These are phyloP conservation scores for Sporothrix protearum DNA, from an alignment of 2,329 filamentous ascomycete genomes.

Conservation along the genomic window DNA sequence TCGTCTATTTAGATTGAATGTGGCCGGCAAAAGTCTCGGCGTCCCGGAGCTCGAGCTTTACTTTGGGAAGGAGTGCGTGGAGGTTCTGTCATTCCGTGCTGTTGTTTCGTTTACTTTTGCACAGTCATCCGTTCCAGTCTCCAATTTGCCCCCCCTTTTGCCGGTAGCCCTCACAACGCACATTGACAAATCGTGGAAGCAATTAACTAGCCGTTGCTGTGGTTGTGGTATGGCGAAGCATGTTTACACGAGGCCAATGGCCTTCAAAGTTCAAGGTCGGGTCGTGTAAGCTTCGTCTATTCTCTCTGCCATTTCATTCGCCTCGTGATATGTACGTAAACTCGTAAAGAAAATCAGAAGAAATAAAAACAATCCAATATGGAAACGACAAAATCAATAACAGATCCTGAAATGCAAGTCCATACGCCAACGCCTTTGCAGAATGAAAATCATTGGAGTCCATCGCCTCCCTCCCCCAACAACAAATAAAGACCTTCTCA, in stretches of 20 bases:
- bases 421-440: background rate
- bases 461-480: background rate
- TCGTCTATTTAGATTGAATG: background rate
- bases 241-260: background rate
- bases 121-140: background rate
- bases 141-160: conserved; percentile 8
- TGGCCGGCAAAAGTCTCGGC: conserved; percentile 11
- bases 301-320: background rate
- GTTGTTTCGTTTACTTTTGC: conserved; percentile 1
- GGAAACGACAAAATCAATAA: background rate
- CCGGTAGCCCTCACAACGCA: background rate
- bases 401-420: background rate
- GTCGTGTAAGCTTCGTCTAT: background rate
- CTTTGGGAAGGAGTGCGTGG: background rate
- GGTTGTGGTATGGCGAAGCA: background rate
- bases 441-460: background rate
- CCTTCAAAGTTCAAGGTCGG: background rate
- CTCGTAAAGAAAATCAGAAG: background rate
- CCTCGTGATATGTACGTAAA: background rate
- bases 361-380: too few species aligned
- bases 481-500: background rate
- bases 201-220: background rate
- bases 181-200: background rate
- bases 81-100: background rate
- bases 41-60: background rate